phyloP scores from a whole-genome alignment of 164 flowering plant genomes.

The Vitis labrusca region DNA sequence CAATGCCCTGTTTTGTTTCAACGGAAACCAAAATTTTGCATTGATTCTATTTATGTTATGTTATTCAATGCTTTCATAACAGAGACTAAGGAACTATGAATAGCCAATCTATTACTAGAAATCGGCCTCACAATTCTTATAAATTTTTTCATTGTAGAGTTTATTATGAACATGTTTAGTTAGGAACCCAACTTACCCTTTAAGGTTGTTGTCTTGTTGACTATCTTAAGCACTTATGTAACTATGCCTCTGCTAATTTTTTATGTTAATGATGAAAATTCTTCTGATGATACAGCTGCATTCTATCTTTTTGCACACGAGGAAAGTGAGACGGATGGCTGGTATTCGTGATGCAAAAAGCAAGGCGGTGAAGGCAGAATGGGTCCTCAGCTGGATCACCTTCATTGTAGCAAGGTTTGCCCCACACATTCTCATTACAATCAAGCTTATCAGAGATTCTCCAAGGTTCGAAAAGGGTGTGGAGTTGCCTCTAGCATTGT shows the following conservation, averaged over 20 bases:
- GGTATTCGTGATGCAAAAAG: constrained; percentile 69
- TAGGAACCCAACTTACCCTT: too few species aligned
- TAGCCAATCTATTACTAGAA: too few species aligned
- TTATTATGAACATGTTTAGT: too few species aligned
- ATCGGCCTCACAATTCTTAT: too few species aligned
- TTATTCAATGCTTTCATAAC: too few species aligned
- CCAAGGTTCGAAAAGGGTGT: constrained; percentile 69
- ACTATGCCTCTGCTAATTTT: neutral
- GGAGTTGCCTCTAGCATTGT: constrained; percentile 84
- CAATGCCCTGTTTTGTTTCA: too few species aligned
- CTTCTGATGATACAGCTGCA: constrained; percentile 58
- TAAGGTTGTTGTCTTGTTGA: too few species aligned
- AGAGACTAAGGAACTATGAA: too few species aligned
- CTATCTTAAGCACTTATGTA: neutral
- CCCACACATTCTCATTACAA: constrained; percentile 71
- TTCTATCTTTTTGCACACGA: constrained; percentile 79
- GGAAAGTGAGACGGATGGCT: constrained; percentile 87
- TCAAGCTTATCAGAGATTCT: constrained; percentile 80
- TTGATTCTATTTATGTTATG: too few species aligned
- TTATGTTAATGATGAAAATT: too few species aligned
- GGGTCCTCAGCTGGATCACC: constrained; percentile 71
- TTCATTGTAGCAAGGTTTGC: constrained; percentile 58
- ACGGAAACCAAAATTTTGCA: too few species aligned
- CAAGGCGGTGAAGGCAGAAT: constrained; percentile 64
- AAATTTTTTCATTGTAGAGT: too few species aligned